Conservation (phyloP, 805 yeast genomes). For the Wickerhamomyces kurtzmanii region DNA sequence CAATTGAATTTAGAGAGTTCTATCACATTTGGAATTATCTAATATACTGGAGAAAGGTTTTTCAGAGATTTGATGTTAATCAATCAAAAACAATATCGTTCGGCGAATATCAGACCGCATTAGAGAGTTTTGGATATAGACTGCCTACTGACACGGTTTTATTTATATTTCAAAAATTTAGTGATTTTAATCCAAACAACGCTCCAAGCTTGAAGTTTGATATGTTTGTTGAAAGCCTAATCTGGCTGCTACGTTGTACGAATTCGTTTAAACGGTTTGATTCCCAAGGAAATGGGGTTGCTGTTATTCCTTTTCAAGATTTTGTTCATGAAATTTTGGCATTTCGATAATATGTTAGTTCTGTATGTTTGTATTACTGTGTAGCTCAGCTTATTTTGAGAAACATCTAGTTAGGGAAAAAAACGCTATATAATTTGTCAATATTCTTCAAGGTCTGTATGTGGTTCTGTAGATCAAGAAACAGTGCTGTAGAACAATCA, state of each 20-base stretch:
- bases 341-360: constrained; percentile 22
- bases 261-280: constrained; percentile 74
- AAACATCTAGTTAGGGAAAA: too few species aligned
- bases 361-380: too few species aligned
- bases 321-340: constrained; percentile 44
- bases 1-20: constrained; percentile 49
- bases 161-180: constrained; percentile 48
- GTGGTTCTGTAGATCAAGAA: too few species aligned
- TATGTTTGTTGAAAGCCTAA: constrained; percentile 70
- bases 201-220: constrained; percentile 53
- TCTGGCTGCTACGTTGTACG: constrained; percentile 67
- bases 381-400: too few species aligned
- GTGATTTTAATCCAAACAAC: constrained; percentile 22
- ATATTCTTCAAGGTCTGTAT: too few species aligned
- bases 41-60: constrained; percentile 55
- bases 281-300: constrained; percentile 63
- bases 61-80: constrained; percentile 52
- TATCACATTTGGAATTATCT: constrained; percentile 61
- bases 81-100: constrained; percentile 50
- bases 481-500: too few species aligned
- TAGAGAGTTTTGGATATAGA: constrained; percentile 58
- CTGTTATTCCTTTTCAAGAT: constrained; percentile 55
- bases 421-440: too few species aligned
- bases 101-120: constrained; percentile 52
- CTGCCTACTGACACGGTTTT: constrained; percentile 46